phyloP scores from a whole-genome alignment of 176 grass and related monocot genomes.

The Carex cristatella region DNA sequence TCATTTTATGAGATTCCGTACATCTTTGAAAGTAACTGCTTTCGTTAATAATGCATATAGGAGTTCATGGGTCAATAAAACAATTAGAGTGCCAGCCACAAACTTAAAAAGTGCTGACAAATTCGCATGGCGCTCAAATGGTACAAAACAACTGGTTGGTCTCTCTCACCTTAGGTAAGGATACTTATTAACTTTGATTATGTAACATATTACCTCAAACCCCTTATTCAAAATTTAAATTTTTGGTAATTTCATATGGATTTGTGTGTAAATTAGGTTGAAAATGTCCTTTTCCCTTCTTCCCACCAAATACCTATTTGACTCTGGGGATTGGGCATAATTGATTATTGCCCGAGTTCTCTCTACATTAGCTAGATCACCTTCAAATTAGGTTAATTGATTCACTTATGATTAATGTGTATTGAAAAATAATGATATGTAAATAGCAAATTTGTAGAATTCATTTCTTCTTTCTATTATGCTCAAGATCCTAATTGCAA shows the following conservation, averaged over 20 bases:
- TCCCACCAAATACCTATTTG: not conserved
- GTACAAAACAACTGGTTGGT: constrained; percentile 26
- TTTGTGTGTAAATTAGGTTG: not conserved
- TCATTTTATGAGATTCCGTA: not conserved
- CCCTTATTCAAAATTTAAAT: not conserved
- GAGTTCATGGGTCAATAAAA: constrained; percentile 17
- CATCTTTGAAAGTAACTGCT: not conserved
- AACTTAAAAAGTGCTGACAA: constrained; percentile 18
- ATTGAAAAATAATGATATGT: not conserved
- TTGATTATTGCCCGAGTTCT: not conserved
- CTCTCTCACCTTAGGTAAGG: constrained; percentile 17
- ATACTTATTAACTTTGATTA: not conserved
- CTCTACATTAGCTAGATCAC: not conserved
- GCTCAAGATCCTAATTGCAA: not conserved
- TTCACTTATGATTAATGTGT: not conserved
- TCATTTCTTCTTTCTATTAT: not conserved
- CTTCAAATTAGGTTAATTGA: not conserved
- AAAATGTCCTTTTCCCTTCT: not conserved
- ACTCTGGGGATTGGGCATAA: not conserved
- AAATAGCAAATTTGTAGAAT: not conserved
- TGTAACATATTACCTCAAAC: not conserved
- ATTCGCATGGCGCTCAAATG: constrained; percentile 21
- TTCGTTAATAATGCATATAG: constrained; percentile 1
- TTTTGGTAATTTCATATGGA: not conserved
- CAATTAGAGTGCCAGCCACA: not conserved